Percentiles rank a stretch among this genome's conserved stretches.
Conservation (phyloP, 148 eudicot genomes). For the Rhododendron henanense region DNA sequence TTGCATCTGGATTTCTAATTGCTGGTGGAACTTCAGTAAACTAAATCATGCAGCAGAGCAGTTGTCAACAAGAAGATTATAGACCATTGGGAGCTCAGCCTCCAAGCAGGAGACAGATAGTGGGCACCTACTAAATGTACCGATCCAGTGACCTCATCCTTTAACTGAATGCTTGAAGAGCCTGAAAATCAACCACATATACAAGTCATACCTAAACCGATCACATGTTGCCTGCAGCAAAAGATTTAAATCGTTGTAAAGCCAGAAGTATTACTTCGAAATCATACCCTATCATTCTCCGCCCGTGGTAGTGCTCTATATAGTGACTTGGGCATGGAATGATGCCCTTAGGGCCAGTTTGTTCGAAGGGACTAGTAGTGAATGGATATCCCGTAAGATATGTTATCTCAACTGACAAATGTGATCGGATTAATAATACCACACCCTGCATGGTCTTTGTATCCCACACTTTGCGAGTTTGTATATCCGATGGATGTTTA, state of each 20-base stretch:
- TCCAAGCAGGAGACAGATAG: conserved; percentile 45
- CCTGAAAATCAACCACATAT: conserved; percentile 38
- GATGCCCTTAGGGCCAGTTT: background rate
- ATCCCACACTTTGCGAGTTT: too few species aligned
- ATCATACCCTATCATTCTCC: background rate
- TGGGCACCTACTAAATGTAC: conserved; percentile 91
- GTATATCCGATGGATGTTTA: too few species aligned
- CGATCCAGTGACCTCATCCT: conserved; percentile 81
- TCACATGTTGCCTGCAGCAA: background rate
- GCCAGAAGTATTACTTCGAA: background rate
- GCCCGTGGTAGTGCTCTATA: background rate
- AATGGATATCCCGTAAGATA: background rate
- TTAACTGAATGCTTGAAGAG: conserved; percentile 72
- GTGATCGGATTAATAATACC: background rate
- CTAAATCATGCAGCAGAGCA: conserved; percentile 21
- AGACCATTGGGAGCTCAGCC: conserved; percentile 30
- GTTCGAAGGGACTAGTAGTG: background rate
- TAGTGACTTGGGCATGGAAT: background rate
- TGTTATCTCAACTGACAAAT: background rate
- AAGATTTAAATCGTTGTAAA: background rate
- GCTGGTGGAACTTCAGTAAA: background rate
- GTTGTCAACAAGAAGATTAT: conserved; percentile 25
- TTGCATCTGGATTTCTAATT: background rate
- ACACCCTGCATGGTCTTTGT: too few species aligned
- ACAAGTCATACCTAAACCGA: background rate